These are phyloP conservation scores for Tolypocladium paradoxum DNA, from an alignment of 2,329 filamentous ascomycete genomes.

Conservation along the genomic window DNA sequence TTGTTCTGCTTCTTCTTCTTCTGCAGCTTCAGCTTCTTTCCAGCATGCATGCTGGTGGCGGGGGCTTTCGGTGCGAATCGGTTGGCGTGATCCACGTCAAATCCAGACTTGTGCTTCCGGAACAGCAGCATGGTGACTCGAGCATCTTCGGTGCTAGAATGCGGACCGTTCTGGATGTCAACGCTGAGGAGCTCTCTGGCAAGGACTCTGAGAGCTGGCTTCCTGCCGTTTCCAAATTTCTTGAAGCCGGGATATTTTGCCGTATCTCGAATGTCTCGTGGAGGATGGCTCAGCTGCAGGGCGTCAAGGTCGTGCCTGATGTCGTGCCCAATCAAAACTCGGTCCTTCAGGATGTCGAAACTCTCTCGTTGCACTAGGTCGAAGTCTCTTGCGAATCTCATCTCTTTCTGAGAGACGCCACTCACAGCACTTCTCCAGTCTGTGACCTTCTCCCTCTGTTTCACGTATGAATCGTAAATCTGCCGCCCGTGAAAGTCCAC, in stretches of 20 bases:
- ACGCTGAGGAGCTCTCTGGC: constrained; percentile 46
- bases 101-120: constrained; percentile 68
- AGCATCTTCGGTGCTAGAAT: constrained; percentile 69
- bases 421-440: constrained; percentile 86
- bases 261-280: constrained; percentile 74
- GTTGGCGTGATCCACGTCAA: constrained; percentile 70
- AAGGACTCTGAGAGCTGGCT: constrained; percentile 53
- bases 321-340: constrained; percentile 75
- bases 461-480: constrained; percentile 88
- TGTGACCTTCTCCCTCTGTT: constrained; percentile 64
- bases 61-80: constrained; percentile 39
- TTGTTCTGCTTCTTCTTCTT: constrained; percentile 1
- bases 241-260: constrained; percentile 66
- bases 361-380: constrained; percentile 67
- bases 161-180: constrained; percentile 52
- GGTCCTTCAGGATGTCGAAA: constrained; percentile 53
- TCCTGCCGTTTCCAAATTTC: constrained; percentile 54
- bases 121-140: constrained; percentile 85
- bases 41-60: constrained; percentile 16
- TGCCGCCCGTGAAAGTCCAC: constrained; percentile 92
- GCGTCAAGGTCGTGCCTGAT: constrained; percentile 69
- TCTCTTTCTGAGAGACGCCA: constrained; percentile 65
- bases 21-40: constrained; percentile 27
- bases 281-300: constrained; percentile 68
- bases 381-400: constrained; percentile 60